phyloP scores from a whole-genome alignment of 331 rosid genomes.

The Malus hybrid region DNA sequence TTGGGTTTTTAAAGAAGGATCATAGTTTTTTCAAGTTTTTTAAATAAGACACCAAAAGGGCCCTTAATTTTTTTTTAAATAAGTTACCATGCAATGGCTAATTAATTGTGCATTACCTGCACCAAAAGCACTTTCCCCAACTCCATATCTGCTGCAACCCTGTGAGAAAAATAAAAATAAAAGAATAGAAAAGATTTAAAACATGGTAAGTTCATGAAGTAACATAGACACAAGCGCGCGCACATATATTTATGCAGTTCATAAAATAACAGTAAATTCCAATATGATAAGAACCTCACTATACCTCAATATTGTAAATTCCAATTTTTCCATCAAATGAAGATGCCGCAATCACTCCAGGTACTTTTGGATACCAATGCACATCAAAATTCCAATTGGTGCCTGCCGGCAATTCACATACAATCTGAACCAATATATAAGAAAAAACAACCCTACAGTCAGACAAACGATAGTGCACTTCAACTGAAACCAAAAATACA shows the following conservation, averaged over 20 bases:
- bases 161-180: constrained; percentile 15
- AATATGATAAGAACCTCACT: not conserved
- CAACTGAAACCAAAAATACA: too few species aligned
- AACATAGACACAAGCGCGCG: not conserved
- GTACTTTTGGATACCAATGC: constrained; percentile 92
- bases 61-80: too few species aligned
- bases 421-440: constrained; percentile 46
- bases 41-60: not conserved
- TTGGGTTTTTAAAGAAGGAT: not conserved
- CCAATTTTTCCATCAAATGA: constrained; percentile 99
- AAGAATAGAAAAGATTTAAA: not conserved
- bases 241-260: not conserved
- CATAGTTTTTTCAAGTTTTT: too few species aligned
- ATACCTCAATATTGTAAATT: constrained; percentile 87
- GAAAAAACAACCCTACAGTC: not conserved
- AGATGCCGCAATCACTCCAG: constrained; percentile 92
- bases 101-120: constrained; percentile 42
- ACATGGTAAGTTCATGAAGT: not conserved
- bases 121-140: constrained; percentile 65
- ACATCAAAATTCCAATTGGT: constrained; percentile 97
- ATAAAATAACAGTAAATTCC: not conserved
- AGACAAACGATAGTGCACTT: not conserved
- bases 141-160: constrained; percentile 79
- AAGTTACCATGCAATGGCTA: not conserved
- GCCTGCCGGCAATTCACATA: constrained; percentile 88